These are phyloP conservation scores for Alternaria viburni DNA, from an alignment of 2,329 filamentous ascomycete species.

Conservation along the genomic window DNA sequence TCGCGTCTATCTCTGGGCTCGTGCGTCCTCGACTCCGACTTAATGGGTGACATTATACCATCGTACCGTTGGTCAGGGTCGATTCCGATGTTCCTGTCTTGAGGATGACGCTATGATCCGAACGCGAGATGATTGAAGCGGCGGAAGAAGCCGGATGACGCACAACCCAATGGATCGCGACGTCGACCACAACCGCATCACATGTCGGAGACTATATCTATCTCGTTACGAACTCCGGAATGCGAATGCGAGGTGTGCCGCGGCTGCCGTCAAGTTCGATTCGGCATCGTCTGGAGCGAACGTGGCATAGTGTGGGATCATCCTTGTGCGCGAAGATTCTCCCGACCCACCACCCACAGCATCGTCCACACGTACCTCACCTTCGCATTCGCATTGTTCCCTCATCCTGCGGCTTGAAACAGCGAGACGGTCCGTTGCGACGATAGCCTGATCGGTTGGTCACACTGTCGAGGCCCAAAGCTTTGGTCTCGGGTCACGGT, in stretches of 20 bases:
- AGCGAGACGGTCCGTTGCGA: slow-evolving; percentile 7
- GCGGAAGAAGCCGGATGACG: background rate
- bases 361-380: slow-evolving; percentile 11
- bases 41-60: background rate
- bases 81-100: background rate
- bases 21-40: background rate
- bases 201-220: background rate
- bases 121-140: background rate
- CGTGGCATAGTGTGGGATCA: slow-evolving; percentile 6
- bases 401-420: slow-evolving; percentile 5
- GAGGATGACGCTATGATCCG: background rate
- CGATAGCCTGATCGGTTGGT: slow-evolving; percentile 4
- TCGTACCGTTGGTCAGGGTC: background rate
- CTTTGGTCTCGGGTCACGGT: slow-evolving; percentile 9
- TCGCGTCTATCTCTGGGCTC: background rate
- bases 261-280: background rate
- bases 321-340: slow-evolving; percentile 7
- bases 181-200: background rate
- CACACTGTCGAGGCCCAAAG: slow-evolving; percentile 15
- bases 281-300: background rate
- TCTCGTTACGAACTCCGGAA: background rate
- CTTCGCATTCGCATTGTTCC: slow-evolving; percentile 14
- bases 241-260: slow-evolving; percentile 19
- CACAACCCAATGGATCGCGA: background rate
- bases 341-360: slow-evolving; percentile 6